Evolutionary conservation across 2,329 filamentous ascomycete species (phyloP).

Genomic region (Apiospora pterosperma): DNA sequence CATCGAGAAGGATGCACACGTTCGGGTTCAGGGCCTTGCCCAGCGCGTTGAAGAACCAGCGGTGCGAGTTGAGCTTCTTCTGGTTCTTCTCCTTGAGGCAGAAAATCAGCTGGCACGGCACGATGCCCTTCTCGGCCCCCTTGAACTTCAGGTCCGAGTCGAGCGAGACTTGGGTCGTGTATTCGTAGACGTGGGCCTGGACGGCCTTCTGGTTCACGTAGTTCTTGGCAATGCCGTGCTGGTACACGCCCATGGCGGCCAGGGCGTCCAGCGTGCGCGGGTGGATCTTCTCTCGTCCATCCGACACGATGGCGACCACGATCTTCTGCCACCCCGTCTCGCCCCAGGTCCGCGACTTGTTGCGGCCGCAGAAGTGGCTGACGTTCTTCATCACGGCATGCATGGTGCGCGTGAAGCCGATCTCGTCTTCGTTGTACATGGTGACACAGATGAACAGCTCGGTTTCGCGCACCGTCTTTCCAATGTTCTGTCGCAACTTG

Average conservation of each 20-base stretch:
- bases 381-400: conserved; percentile 98
- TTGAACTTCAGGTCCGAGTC: conserved; percentile 98
- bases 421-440: conserved; percentile 99
- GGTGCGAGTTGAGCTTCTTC: conserved; percentile 96
- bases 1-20: conserved; percentile 93
- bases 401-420: conserved; percentile 93
- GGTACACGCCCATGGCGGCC: conserved; percentile 96
- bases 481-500: conserved; percentile 85
- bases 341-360: conserved; percentile 95
- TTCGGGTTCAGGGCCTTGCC: conserved; percentile 90
- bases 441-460: conserved; percentile 96
- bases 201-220: conserved; percentile 94
- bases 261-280: conserved; percentile 89
- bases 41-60: conserved; percentile 99
- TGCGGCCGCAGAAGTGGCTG: conserved; percentile 93
- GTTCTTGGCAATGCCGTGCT: conserved; percentile 98
- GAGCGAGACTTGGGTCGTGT: conserved; percentile 95
- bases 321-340: conserved; percentile 99
- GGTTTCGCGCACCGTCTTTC: conserved; percentile 87
- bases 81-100: conserved; percentile 97
- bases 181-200: conserved; percentile 96
- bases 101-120: conserved; percentile 97
- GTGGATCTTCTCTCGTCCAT: conserved; percentile 85
- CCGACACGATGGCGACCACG: conserved; percentile 94
- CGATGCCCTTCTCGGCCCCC: conserved; percentile 97